Conservation (phyloP, 2,329 filamentous ascomycete genomes). For the Hypoxylon sp. region DNA sequence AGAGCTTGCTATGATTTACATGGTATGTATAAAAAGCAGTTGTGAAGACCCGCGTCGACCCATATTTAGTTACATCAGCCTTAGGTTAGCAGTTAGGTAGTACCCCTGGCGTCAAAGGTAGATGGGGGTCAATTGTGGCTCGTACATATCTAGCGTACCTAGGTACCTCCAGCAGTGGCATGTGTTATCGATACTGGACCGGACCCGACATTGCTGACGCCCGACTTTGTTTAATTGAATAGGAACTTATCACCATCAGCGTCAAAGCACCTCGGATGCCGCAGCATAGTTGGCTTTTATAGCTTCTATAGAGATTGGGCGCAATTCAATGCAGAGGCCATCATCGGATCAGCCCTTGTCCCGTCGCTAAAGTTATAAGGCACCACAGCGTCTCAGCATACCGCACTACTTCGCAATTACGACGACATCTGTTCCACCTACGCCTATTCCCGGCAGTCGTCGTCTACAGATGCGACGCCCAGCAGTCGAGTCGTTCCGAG, state of each 20-base stretch:
- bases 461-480: slow-evolving; percentile 40
- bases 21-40: too few relatives aligned
- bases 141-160: background rate
- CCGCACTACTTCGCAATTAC: slow-evolving; percentile 1
- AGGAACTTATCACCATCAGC: slow-evolving; percentile 14
- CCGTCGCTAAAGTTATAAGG: background rate
- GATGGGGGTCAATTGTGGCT: slow-evolving; percentile 18
- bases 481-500: slow-evolving; percentile 23
- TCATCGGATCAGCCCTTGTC: background rate
- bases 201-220: slow-evolving; percentile 22
- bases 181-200: slow-evolving; percentile 29
- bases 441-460: slow-evolving; percentile 11
- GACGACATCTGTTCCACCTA: background rate
- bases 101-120: slow-evolving; percentile 7
- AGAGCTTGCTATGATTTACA: too few relatives aligned
- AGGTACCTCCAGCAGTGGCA: background rate
- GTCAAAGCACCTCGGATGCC: slow-evolving; percentile 16
- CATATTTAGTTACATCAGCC: background rate
- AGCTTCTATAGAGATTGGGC: background rate
- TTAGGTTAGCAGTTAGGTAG: background rate
- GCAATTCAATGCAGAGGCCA: slow-evolving; percentile 11
- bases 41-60: background rate
- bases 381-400: background rate
- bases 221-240: slow-evolving; percentile 38
- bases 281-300: background rate